Conservation (phyloP, 2,329 filamentous ascomycete genomes). For the Ophiocordyceps australis region DNA sequence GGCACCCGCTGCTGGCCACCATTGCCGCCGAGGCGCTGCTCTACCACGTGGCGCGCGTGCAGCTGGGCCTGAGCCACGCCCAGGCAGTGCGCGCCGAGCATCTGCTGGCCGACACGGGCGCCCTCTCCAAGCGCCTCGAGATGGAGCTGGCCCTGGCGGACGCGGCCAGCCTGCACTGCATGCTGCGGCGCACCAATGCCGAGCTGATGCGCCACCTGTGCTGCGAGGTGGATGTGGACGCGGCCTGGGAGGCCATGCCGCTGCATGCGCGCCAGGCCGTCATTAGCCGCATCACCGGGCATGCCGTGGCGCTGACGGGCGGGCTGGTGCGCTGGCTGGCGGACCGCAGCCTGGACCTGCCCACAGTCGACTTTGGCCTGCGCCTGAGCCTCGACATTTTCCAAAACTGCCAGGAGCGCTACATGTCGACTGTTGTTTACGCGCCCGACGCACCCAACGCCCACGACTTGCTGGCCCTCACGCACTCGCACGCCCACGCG, state of each 20-base stretch:
- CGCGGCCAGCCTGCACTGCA: slow-evolving; percentile 6
- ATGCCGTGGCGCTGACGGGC: slow-evolving; percentile 6
- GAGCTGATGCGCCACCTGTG: slow-evolving; percentile 15
- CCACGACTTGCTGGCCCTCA: too few species aligned
- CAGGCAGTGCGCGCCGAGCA: slow-evolving; percentile 14
- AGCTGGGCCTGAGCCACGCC: slow-evolving; percentile 8
- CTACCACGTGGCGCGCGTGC: slow-evolving; percentile 13
- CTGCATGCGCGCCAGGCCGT: slow-evolving; percentile 11
- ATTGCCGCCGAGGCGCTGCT: slow-evolving; percentile 13
- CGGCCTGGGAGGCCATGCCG: slow-evolving; percentile 12
- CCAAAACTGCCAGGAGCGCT: slow-evolving; percentile 4
- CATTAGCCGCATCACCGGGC: slow-evolving; percentile 11
- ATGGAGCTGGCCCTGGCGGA: slow-evolving; percentile 13
- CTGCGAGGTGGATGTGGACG: slow-evolving; percentile 12
- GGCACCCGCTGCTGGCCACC: slow-evolving; percentile 8
- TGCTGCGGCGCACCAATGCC: slow-evolving; percentile 10
- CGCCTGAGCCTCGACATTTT: slow-evolving; percentile 5
- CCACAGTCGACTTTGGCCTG: slow-evolving; percentile 11
- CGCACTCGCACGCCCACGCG: too few species aligned
- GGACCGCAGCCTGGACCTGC: slow-evolving; percentile 7
- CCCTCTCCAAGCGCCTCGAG: slow-evolving; percentile 12
- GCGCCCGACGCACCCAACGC: background rate
- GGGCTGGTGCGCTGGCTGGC: slow-evolving; percentile 9
- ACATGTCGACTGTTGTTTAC: slow-evolving; percentile 1
- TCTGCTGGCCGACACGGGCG: slow-evolving; percentile 9